Base-by-base conservation (phyloP, 331 rosid genomes). In the Acacia pycnantha region DNA sequence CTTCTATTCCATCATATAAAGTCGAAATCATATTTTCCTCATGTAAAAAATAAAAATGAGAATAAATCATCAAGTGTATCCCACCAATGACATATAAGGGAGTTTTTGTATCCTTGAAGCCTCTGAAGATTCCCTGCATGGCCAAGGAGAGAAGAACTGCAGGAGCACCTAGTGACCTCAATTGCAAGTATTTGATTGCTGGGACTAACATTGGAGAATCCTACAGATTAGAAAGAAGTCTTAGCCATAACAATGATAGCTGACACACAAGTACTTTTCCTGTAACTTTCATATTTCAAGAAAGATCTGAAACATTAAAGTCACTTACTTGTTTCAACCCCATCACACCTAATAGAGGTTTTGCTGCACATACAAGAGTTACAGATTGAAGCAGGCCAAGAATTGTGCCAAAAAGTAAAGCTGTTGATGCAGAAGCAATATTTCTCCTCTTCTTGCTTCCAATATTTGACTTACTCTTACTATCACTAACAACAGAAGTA, bases 91-190 rank as follows among this genome's bases (percentile, higher is more conserved):
- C 97, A 85, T 89, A 96, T 83, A 96, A 83, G 79, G 99, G 99
- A 81, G 99, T 96, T 77, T 81, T 96, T 21, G 99, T 92, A 88
- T 96, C 99, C 87, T 94, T 96, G 82, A 96, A 92, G 33, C 99
- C 99, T 88, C 99, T 75, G 81, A 92, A 96, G 80, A 96, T 92
- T 81, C 99, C 99, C 90, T 96, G 99, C 97, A 96, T 96, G 54
- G 99, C 99, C 81, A 96, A 85, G 26, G 98, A 91, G 22, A 96
- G 97, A 90, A 96, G 99, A 83, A 94, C 95, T 19, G 99, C 99
- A 43, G 99, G 99, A 74, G 99, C 98, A 78, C 99, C 99, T 50
- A 96, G 83, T 41, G 99, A 79, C 71, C 99, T 87, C 86, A 94
- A 80, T 59, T 82, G 88, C 84, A 96, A 84, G 93, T 94, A 96